These are phyloP conservation scores for Rosa rugosa DNA, from an alignment of 306 rosid species.

Conservation along the genomic window DNA sequence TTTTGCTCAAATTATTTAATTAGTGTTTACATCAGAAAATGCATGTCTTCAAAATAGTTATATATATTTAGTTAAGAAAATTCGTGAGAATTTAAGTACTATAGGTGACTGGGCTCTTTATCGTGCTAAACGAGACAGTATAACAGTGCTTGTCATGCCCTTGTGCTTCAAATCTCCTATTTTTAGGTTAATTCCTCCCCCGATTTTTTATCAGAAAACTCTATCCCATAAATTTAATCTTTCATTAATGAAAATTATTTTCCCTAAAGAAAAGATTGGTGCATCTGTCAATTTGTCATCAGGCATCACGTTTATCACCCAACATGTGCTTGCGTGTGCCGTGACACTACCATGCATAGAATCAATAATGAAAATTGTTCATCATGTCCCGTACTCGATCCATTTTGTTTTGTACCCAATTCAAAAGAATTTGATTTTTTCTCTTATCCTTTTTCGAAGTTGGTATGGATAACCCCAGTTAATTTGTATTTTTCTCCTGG, in stretches of 20 bases:
- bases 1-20: no score
- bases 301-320: not conserved
- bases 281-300: not conserved
- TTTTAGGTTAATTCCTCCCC: no score
- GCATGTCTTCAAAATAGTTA: no score
- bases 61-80: no score
- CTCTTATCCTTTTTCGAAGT: not conserved
- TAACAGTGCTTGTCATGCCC: not conserved
- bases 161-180: no score
- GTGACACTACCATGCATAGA: not conserved
- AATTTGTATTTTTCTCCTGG: not conserved
- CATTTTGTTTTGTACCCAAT: not conserved
- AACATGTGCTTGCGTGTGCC: slow-evolving; percentile 5
- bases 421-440: not conserved
- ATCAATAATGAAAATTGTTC: no score
- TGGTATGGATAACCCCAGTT: not conserved
- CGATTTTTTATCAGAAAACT: no score
- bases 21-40: no score
- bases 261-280: not conserved
- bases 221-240: no score
- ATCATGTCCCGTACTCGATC: not conserved
- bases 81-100: no score
- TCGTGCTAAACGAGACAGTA: no score
- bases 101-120: no score
- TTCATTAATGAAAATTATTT: not conserved